phyloP scores from a whole-genome alignment of 2,329 filamentous ascomycete genomes.

The Clonostachys sp. region DNA sequence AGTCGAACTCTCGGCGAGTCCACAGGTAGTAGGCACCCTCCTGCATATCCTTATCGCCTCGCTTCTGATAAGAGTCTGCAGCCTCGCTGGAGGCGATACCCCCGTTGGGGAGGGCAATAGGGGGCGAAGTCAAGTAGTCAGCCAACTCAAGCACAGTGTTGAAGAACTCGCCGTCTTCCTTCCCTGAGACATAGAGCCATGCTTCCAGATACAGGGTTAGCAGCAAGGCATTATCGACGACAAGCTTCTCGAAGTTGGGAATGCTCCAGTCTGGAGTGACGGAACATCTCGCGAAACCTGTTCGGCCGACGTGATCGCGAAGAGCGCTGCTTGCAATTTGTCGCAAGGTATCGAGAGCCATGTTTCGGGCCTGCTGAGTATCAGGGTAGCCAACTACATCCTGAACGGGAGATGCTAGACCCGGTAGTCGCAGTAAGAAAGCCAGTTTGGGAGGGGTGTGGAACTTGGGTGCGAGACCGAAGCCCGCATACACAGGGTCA shows the following conservation, averaged over 20 bases:
- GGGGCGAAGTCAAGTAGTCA: constrained; percentile 74
- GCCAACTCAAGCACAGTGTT: constrained; percentile 77
- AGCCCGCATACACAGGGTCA: constrained; percentile 75
- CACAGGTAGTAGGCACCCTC: constrained; percentile 95
- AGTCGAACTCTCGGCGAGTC: constrained; percentile 82
- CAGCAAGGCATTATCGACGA: constrained; percentile 87
- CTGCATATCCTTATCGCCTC: constrained; percentile 74
- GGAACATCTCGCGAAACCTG: constrained; percentile 68
- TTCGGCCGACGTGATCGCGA: constrained; percentile 49
- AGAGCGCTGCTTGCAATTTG: constrained; percentile 59
- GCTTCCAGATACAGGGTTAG: constrained; percentile 82
- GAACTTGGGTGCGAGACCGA: constrained; percentile 80
- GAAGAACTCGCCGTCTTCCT: constrained; percentile 65
- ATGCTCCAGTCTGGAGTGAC: constrained; percentile 90
- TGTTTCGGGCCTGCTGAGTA: constrained; percentile 66
- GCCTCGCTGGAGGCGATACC: constrained; percentile 88
- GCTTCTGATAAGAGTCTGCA: constrained; percentile 74
- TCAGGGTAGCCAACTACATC: constrained; percentile 87
- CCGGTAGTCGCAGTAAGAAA: constrained; percentile 72
- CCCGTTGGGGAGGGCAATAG: constrained; percentile 63
- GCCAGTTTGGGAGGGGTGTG: constrained; percentile 80
- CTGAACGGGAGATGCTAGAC: constrained; percentile 66
- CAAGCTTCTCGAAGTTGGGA: constrained; percentile 96
- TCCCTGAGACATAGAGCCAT: constrained; percentile 54
- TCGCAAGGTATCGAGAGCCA: constrained; percentile 76